Evolutionary conservation across 1,284 basidiomycete genomes (phyloP).

Genomic region (Rhodotorula sp.): DNA sequence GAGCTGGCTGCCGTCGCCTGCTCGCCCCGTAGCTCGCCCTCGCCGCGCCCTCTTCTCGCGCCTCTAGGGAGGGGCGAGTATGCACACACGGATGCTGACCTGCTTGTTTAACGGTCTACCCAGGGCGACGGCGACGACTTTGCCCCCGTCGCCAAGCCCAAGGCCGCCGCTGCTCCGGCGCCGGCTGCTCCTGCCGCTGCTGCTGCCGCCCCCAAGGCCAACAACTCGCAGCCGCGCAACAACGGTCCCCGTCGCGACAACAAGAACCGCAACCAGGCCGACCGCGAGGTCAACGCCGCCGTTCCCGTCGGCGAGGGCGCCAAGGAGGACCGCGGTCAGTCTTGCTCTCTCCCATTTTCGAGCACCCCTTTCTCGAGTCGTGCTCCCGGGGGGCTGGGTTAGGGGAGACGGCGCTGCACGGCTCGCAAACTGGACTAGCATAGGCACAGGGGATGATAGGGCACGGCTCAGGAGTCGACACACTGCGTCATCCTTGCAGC

Average conservation of each 20-base stretch:
- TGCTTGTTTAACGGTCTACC: neutral
- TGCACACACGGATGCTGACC: neutral
- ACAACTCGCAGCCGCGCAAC: constrained; percentile 14
- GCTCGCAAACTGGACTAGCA: neutral
- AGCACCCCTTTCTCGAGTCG: neutral
- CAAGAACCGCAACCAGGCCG: constrained; percentile 10
- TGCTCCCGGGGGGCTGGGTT: too few species aligned
- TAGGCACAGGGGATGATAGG: neutral
- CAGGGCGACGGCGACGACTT: constrained; percentile 37
- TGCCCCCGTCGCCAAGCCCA: constrained; percentile 26
- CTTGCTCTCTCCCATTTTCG: neutral
- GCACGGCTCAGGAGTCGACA: too few species aligned
- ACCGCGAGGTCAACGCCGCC: constrained; percentile 34
- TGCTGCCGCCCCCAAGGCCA: constrained; percentile 16
- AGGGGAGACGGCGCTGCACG: too few species aligned
- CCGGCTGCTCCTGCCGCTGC: constrained; percentile 19
- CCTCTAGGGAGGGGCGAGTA: neutral
- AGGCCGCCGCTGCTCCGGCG: constrained; percentile 27
- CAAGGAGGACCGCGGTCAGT: constrained; percentile 42
- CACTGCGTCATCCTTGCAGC: too few species aligned
- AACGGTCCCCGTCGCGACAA: constrained; percentile 13
- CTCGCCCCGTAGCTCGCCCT: constrained; percentile 4
- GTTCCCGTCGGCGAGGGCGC: constrained; percentile 32
- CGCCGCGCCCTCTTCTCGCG: neutral
- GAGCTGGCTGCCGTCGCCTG: neutral